A percentile compares a stretch with the other conserved stretches of the same genome.
Conservation (phyloP, 2,329 filamentous ascomycete species). For the Cladophialophora yegresii region DNA sequence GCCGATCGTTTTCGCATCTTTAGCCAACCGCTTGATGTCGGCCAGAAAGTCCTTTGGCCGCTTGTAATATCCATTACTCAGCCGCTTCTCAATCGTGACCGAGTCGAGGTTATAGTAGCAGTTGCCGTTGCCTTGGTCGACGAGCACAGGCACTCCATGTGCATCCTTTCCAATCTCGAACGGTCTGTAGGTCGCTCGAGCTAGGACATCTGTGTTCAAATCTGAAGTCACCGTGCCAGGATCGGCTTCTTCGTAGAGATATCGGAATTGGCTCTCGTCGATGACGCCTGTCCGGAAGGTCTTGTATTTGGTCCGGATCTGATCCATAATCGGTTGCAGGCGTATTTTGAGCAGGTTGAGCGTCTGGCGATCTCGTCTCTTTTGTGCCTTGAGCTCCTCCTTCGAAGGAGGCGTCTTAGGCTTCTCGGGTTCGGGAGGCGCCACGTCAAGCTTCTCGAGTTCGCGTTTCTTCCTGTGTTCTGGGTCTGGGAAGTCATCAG, state of each 20-base stretch:
- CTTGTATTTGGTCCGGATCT: slow-evolving; percentile 86
- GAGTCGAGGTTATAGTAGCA: slow-evolving; percentile 96
- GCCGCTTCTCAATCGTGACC: slow-evolving; percentile 88
- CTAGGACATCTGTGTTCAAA: slow-evolving; percentile 56
- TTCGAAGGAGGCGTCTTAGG: slow-evolving; percentile 66
- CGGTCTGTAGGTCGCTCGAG: slow-evolving; percentile 65
- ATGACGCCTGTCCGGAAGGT: slow-evolving; percentile 83
- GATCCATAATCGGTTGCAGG: slow-evolving; percentile 94
- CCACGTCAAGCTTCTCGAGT: slow-evolving; percentile 73
- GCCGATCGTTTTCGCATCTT: slow-evolving; percentile 79
- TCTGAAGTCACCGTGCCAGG: slow-evolving; percentile 66
- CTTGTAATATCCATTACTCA: slow-evolving; percentile 95
- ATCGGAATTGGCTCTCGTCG: slow-evolving; percentile 70
- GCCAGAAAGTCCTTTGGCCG: slow-evolving; percentile 84
- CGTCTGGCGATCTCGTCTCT: slow-evolving; percentile 77
- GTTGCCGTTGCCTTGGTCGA: slow-evolving; percentile 73
- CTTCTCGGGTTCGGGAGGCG: slow-evolving; percentile 69
- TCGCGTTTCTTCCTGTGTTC: slow-evolving; percentile 82
- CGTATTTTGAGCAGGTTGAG: slow-evolving; percentile 85
- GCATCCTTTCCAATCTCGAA: slow-evolving; percentile 79
- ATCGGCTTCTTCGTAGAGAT: slow-evolving; percentile 81
- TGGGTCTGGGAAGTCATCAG: slow-evolving; percentile 83
- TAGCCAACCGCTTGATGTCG: slow-evolving; percentile 81
- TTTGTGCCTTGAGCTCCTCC: slow-evolving; percentile 76
- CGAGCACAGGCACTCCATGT: slow-evolving; percentile 73